Conservation (phyloP, 306 rosid species). For the Trifolium fragiferum region DNA sequence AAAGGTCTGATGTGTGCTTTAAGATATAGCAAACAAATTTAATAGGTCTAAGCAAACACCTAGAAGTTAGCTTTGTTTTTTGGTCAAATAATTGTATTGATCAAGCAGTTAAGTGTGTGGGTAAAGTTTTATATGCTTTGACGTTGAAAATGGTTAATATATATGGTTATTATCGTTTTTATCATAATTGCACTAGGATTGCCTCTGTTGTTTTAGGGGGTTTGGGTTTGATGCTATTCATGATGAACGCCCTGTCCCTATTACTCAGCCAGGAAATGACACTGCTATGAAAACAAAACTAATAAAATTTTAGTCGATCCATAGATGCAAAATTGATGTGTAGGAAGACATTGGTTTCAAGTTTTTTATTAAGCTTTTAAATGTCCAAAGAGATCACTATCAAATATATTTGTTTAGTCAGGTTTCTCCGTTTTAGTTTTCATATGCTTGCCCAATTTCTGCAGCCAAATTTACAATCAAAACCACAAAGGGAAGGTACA, state of each 20-base stretch:
- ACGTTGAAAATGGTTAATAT: conserved; percentile 30
- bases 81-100: conserved; percentile 18
- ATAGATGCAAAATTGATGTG: conserved; percentile 20
- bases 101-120: conserved; percentile 10
- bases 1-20: conserved; percentile 60
- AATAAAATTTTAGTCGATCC: conserved; percentile 24
- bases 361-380: conserved; percentile 34
- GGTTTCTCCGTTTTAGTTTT: conserved; percentile 42
- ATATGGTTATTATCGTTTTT: conserved; percentile 26
- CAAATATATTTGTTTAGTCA: conserved; percentile 33
- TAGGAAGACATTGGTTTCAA: background rate
- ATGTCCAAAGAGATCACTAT: conserved; percentile 23
- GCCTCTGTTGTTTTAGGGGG: conserved; percentile 25
- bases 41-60: conserved; percentile 19
- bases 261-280: background rate
- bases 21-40: conserved; percentile 17
- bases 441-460: conserved; percentile 48
- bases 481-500: conserved; percentile 81
- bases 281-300: conserved; percentile 1
- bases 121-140: conserved; percentile 20
- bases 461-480: conserved; percentile 90
- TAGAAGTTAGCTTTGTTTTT: conserved; percentile 16
- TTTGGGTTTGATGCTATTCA: conserved; percentile 27
- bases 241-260: conserved; percentile 10
- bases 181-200: conserved; percentile 16